Evolutionary conservation across 1,284 basidiomycete genomes (phyloP), one percentile per base, ranked within the genome.

Genomic region (Jaminaea rosea): DNA sequence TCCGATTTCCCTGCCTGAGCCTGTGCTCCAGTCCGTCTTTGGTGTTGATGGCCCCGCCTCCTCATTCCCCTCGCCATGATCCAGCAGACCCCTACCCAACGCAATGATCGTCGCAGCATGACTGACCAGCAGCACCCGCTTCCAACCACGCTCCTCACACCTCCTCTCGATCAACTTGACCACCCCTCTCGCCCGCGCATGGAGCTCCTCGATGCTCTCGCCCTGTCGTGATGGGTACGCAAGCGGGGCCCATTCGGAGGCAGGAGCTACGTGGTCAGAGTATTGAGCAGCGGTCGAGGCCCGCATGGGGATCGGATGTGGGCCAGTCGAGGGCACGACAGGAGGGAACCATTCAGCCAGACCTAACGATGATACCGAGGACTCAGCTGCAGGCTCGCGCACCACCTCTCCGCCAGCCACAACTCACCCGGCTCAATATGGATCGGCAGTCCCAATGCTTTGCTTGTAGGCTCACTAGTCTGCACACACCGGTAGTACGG

Each of bases 301-400:
- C 77, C 23, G 77, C 75, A 9, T 76, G 45, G 32, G 85, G 80
- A 27, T 78, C 1, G 62, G 63, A 47, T 66, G 60, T 2, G 54
- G 19, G 1, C 69, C 68, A 5, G 84, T 84, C 8, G 80, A 80
- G 0, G 81, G 31, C 1, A 80, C 6, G 21, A 82, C 86, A 26
- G 84, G 86, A 2, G 84, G 85, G 72, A 85, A 90, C 87, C 87
- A 90, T 73, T 90, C 88, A 4, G 82, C 80, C 9, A 90, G 69
- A 8, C 87, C 87, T 42, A 23, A 85, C 61, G 1, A 27, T 13
- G 29, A 13, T 24, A 44, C 41, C 37, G 26, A 34, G 47, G 26
- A n/a, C n/a, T n/a, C n/a, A n/a, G n/a, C n/a, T n/a, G 47, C 47
- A 42, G 39, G 41, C n/a, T 7, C n/a, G 42, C 24, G 19, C 36